phyloP scores from a whole-genome alignment of 78 protist species.

The Pigoraptor vietnamica region DNA sequence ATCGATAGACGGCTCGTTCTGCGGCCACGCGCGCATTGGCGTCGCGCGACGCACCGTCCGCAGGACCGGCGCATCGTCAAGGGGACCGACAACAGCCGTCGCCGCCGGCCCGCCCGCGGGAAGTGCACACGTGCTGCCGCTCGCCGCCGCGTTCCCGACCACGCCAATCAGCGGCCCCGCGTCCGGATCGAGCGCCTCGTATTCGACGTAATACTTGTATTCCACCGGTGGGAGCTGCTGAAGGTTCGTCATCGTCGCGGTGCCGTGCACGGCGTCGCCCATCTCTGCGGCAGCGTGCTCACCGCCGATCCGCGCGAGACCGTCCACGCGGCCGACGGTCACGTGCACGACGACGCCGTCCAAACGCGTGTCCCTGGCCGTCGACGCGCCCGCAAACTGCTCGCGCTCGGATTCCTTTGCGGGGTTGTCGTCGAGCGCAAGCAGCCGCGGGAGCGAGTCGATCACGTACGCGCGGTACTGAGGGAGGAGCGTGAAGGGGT shows the following conservation, averaged over 20 bases:
- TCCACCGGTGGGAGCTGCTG: too few species aligned
- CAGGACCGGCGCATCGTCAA: too few species aligned
- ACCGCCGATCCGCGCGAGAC: background rate
- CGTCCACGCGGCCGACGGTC: background rate
- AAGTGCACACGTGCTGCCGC: background rate
- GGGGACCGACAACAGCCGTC: too few species aligned
- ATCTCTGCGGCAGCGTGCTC: background rate
- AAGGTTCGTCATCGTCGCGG: too few species aligned
- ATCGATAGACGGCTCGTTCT: background rate
- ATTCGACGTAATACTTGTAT: too few species aligned
- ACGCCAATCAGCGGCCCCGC: background rate
- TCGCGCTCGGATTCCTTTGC: background rate
- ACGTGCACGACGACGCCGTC: background rate
- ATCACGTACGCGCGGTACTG: background rate
- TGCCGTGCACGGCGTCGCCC: too few species aligned
- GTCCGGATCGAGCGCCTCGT: background rate
- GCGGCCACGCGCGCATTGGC: background rate
- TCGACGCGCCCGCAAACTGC: background rate
- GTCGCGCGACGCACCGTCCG: background rate
- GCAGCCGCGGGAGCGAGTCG: background rate
- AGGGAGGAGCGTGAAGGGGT: background rate
- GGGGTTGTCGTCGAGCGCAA: background rate
- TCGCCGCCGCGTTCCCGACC: background rate
- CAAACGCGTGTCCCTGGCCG: background rate
- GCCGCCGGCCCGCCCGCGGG: background rate